Conservation (phyloP, 805 yeast genomes). For the Lipomyces kockii region DNA sequence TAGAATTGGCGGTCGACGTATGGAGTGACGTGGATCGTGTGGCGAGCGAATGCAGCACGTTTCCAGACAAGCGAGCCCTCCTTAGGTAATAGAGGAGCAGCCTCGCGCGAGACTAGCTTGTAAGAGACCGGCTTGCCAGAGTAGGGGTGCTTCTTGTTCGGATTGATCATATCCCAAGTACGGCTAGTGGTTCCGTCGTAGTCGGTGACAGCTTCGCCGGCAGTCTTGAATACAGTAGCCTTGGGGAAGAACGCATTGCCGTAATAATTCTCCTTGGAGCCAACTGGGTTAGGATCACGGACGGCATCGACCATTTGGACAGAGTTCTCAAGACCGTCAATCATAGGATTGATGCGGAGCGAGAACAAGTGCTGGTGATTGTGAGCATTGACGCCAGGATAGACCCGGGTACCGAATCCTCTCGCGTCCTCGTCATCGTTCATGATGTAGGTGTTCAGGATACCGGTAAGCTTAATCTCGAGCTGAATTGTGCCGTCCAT, state of each 20-base stretch:
- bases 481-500: constrained; percentile 84
- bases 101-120: constrained; percentile 75
- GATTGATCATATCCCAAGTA: constrained; percentile 80
- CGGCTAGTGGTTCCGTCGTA: constrained; percentile 66
- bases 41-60: constrained; percentile 82
- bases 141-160: constrained; percentile 65
- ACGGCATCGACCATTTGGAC: constrained; percentile 69
- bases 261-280: constrained; percentile 71
- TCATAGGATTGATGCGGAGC: constrained; percentile 76
- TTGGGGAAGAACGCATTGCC: constrained; percentile 77
- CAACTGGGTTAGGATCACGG: constrained; percentile 62
- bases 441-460: constrained; percentile 71
- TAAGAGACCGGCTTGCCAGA: constrained; percentile 77
- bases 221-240: constrained; percentile 68
- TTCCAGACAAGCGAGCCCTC: constrained; percentile 74
- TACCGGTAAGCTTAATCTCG: constrained; percentile 81
- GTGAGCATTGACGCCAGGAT: constrained; percentile 81
- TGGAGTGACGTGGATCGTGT: constrained; percentile 70
- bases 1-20: constrained; percentile 73
- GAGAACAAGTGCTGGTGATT: constrained; percentile 86
- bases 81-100: constrained; percentile 73
- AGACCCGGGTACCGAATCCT: constrained; percentile 81
- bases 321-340: constrained; percentile 80
- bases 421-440: constrained; percentile 68
- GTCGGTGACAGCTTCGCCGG: constrained; percentile 60